Evolutionary conservation across 805 yeast species (phyloP).

Genomic region (Schizosaccharomyces japonicus): DNA sequence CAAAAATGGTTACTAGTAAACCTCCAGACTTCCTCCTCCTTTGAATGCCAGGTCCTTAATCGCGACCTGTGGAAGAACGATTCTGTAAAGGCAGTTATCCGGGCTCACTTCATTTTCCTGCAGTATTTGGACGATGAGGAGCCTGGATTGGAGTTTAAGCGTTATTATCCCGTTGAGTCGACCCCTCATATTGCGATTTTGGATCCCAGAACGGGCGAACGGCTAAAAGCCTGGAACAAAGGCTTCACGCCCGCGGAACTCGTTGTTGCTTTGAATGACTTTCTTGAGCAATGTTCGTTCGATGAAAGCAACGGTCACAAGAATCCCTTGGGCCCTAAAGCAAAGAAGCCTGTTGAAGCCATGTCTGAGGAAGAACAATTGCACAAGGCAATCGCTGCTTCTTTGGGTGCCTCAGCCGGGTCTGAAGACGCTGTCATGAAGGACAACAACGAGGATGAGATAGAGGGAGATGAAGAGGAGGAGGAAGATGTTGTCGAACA

Average conservation of each 20-base stretch:
- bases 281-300: slow-evolving; percentile 39
- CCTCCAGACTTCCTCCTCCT: slow-evolving; percentile 65
- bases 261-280: slow-evolving; percentile 25
- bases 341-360: slow-evolving; percentile 24
- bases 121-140: slow-evolving; percentile 65
- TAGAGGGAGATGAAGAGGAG: slow-evolving; percentile 8
- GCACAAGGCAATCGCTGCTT: slow-evolving; percentile 46
- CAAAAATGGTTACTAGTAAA: slow-evolving; percentile 70
- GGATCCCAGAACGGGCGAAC: slow-evolving; percentile 90
- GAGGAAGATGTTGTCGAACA: slow-evolving; percentile 11
- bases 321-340: slow-evolving; percentile 29
- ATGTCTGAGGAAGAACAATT: slow-evolving; percentile 72
- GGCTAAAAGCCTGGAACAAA: slow-evolving; percentile 49
- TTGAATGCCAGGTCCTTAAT: slow-evolving; percentile 70
- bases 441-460: slow-evolving; percentile 8
- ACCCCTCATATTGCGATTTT: slow-evolving; percentile 71
- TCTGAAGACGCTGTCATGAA: slow-evolving; percentile 1
- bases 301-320: slow-evolving; percentile 26
- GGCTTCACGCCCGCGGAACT: slow-evolving; percentile 14
- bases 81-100: slow-evolving; percentile 38
- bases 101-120: slow-evolving; percentile 50
- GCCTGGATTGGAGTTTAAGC: slow-evolving; percentile 44
- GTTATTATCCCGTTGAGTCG: slow-evolving; percentile 41
- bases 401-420: slow-evolving; percentile 20
- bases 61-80: slow-evolving; percentile 76